phyloP scores from a whole-genome alignment of 257 asterid species.

The Pogostemon cablin region DNA sequence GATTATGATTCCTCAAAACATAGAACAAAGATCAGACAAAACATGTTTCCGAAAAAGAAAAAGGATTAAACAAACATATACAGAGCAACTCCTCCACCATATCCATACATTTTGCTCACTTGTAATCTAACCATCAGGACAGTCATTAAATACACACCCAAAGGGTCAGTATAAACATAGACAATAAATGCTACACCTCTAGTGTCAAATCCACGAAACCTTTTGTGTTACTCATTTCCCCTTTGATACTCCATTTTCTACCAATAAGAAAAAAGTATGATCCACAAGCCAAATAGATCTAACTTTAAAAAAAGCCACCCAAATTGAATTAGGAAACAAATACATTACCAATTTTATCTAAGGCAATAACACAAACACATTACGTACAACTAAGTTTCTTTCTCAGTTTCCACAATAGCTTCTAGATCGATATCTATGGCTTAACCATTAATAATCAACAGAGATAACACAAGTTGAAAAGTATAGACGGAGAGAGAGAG shows the following conservation, averaged over 20 bases:
- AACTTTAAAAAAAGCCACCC: not conserved
- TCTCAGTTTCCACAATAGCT: not conserved
- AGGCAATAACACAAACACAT: not conserved
- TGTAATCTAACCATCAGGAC: not conserved
- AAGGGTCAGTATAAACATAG: not conserved
- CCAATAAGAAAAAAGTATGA: not conserved
- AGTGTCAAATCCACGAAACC: too few relatives aligned
- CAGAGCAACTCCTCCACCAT: not conserved
- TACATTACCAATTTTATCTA: not conserved
- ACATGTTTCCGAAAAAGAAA: not conserved
- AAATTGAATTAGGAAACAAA: not conserved
- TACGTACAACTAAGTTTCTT: too few relatives aligned
- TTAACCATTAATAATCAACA: not conserved
- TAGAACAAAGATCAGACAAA: not conserved
- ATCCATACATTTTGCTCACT: too few relatives aligned
- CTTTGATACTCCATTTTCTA: too few relatives aligned
- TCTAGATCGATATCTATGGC: not conserved
- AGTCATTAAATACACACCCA: not conserved
- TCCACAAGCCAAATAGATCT: not conserved
- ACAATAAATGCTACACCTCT: not conserved
- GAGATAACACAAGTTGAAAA: not conserved
- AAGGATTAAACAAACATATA: too few relatives aligned
- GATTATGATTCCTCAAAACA: not conserved
- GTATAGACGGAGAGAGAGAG: not conserved
- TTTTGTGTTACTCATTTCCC: too few relatives aligned